Evolutionary conservation across 2,329 filamentous ascomycete species (phyloP), one percentile per base, ranked within the genome.

Genomic region (Beauveria pseudobassiana): DNA sequence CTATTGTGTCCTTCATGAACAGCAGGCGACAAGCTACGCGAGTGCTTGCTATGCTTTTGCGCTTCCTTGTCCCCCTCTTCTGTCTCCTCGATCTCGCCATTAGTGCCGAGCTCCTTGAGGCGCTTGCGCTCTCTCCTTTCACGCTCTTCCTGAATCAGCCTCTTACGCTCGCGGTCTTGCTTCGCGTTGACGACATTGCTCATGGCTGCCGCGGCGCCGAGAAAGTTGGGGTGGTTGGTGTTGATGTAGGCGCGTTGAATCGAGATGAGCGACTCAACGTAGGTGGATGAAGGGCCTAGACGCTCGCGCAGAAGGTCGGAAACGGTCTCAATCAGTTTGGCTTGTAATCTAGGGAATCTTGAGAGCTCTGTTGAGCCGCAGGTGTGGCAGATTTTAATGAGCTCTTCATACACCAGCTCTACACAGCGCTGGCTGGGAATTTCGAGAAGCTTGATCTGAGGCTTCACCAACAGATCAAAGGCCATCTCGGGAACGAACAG

Each of bases 231-330:
- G 73, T 99, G 95, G 71, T 99, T 99, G 48, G 95, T 99, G 79
- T 99, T 99, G 78, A 99, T 98, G 76, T 99, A 99, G 22, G 95
- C 95, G 67, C 95, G 86, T 76, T 99, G 95, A 64, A 99, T 99
- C 28, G 95, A 89, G 67, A 99, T 99, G 64, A 99, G 82, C 46
- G 93, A 98, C 75, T 97, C 95, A 49, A 99, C 95, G 68, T 99
- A 99, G 58, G 78, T 83, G 2, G 93, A 96, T 62, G 90, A 87
- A 12, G 95, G 95, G 2, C 95, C 95, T 6, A 99, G 82, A 63
- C 93, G 86, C 77, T 99, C 95, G 60, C 95, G 87, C 57, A 99
- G 82, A 50, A 99, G 85, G 73, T 99, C 95, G 7, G 95, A 98
- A 2, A 99, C 95, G 20, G 97, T 93, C 76, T 99, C 95, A 65